Evolutionary conservation across 306 rosid species (phyloP), one percentile per base, ranked within the genome.

Genomic region (Ochetophila trinervis): DNA sequence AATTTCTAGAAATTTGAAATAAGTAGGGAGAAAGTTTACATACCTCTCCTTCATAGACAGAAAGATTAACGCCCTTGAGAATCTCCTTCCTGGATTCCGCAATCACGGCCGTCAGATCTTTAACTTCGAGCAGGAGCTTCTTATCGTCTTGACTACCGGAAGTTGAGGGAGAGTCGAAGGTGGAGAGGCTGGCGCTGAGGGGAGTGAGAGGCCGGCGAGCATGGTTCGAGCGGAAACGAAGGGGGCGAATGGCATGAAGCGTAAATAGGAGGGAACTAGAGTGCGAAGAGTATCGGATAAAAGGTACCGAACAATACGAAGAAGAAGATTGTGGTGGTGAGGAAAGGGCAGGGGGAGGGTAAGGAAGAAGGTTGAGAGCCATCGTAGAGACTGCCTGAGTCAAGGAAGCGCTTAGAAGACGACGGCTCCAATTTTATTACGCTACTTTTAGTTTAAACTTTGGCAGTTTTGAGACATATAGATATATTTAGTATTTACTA

Each of bases 31-130:
- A 21, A 17, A 35, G 24, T 4, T 12, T 1, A 62, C 67, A 0
- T 22, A 80, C 87, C 85, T 93, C 98, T 22, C 98, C 97, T 67
- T 85, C 83, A 74, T 86, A 79, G 22, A 93, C 68, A 5, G 80
- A 49, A 76, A 93, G 96, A 57, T 89, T 84, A 36, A 93, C 95
- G 40, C 97, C 97, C 56, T 69, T 81, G 68, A 93, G 96, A 79
- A 89, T 89, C 49, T 82, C 81, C 32, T 72, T 73, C 51, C 75
- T 77, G 35, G 91, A 76, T 58, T 89, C 98, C 0, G 80, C 65
- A 57, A 89, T 84, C 23, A 87, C 86, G 12, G 98, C 98, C 20
- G 68, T 87, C 4, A 93, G 85, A 66, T 86, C 97, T 13, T 67
- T 81, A 44, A 87, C 96, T 84, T 87, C 85, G 32, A 92, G 89